Evolutionary conservation across 164 flowering plant genomes (phyloP), one percentile per base, ranked within the genome.

Genomic region (Sextonia rubra): DNA sequence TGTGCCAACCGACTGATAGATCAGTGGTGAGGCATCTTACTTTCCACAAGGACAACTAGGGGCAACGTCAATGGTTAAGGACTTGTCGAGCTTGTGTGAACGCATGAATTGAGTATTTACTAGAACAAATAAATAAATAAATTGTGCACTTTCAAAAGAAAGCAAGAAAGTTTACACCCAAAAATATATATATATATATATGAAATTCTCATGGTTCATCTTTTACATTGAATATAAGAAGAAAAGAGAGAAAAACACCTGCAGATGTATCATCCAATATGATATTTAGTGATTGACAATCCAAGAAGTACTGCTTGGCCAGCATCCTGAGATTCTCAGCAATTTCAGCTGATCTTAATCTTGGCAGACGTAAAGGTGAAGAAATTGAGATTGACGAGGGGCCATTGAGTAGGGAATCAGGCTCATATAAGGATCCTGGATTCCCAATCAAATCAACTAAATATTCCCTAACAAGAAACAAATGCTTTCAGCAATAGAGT

Each of bases 331-430:
- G 91, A 86, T 92, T 90, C 77, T 87, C 82, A 60, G 81, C 75
- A 73, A 88, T 83, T 79, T 83, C 89, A 83, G 82, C 82, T 68
- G 85, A 79, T 80, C 82, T 90, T 74, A 79, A 81, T 77, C 85
- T 79, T 47, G 99, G 99, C 80, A 87, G 87, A 66, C 95, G 91
- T 86, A 95, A 78, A 29, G 99, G 99, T 73, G 99, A 93, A 69
- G 96, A 85, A 74, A 95, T 87, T 78, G 91, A 85, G 81, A 93
- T 91, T 78, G 94, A 87, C 73, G 91, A 88, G 68, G 94, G 97
- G 72, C 98, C 99, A 84, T 95, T 95, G 69, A 91, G 86, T 80
- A 89, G 77, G 76, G 99, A 95, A 83, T 90, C 90, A 66, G 98
- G 99, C 74, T 87, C 90, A 32, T 86, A 84, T 73, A 95, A 83